These are phyloP conservation scores for Aspergillus diversus DNA, from an alignment of 495 filamentous ascomycete species.

Conservation along the genomic window DNA sequence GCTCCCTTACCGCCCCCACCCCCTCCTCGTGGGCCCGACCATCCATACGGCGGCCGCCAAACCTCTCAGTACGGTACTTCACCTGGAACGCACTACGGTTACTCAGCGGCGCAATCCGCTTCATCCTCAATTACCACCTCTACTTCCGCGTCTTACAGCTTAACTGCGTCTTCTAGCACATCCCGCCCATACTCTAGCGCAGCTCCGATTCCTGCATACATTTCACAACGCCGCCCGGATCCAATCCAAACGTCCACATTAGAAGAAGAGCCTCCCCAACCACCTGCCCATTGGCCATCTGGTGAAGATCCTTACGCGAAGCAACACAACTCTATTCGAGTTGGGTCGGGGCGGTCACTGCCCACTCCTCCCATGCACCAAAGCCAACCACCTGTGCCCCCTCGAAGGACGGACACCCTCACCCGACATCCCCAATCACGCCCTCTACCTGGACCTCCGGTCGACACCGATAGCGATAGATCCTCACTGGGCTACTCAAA, in stretches of 20 bases:
- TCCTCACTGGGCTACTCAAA: constrained; percentile 26
- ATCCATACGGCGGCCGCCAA: constrained; percentile 47
- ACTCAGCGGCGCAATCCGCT: constrained; percentile 21
- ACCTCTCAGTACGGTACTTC: constrained; percentile 32
- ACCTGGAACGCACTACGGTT: constrained; percentile 26
- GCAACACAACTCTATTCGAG: constrained; percentile 38
- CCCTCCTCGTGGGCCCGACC: constrained; percentile 51
- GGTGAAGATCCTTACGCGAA: constrained; percentile 34
- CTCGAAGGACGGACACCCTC: constrained; percentile 54
- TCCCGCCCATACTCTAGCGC: constrained; percentile 34
- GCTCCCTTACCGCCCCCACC: constrained; percentile 47
- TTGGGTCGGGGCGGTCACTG: constrained; percentile 44
- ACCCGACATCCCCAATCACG: constrained; percentile 61
- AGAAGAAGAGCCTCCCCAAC: constrained; percentile 51
- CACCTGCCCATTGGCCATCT: constrained; percentile 47
- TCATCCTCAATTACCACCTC: constrained; percentile 21
- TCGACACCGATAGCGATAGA: constrained; percentile 46
- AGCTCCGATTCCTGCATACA: constrained; percentile 33
- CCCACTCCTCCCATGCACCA: constrained; percentile 46
- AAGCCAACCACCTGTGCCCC: constrained; percentile 44
- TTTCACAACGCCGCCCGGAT: constrained; percentile 34
- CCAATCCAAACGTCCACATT: constrained; percentile 29
- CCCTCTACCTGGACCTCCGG: constrained; percentile 63
- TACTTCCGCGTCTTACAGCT: constrained; percentile 27
- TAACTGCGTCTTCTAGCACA: constrained; percentile 28